Percentiles rank a stretch among this genome's conserved stretches.
Conservation (phyloP, 441 rosid genomes). For the Biscutella laevigata region DNA sequence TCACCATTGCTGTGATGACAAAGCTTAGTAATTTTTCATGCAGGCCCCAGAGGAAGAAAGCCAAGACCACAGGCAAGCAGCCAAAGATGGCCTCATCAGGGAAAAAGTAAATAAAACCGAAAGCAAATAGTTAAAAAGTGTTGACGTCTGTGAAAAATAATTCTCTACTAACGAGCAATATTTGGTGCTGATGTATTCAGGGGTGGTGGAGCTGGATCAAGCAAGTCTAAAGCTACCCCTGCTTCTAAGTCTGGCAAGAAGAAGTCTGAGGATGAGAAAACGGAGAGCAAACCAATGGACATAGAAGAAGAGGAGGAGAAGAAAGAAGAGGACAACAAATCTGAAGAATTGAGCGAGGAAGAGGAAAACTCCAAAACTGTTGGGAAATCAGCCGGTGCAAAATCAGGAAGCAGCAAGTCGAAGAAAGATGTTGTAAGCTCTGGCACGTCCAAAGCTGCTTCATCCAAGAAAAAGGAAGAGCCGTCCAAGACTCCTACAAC, state of each 20-base stretch:
- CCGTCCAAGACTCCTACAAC: no score
- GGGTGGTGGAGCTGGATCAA: constrained; percentile 56
- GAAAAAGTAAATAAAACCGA: constrained; percentile 40
- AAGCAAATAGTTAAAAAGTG: background rate
- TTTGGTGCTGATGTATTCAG: constrained; percentile 26
- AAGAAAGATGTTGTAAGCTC: constrained; percentile 29
- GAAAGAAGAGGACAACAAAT: constrained; percentile 35
- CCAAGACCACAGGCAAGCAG: constrained; percentile 34
- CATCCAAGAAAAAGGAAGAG: no score
- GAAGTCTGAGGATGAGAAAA: constrained; percentile 38
- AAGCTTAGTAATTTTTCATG: background rate
- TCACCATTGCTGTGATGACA: constrained; percentile 7
- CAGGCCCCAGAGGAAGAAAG: constrained; percentile 69
- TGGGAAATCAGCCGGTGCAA: constrained; percentile 20
- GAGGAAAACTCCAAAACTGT: constrained; percentile 34
- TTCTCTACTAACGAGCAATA: constrained; percentile 10
- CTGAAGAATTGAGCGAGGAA: constrained; percentile 30
- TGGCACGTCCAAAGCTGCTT: constrained; percentile 27
- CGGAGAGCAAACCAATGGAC: constrained; percentile 40
- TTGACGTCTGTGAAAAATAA: background rate
- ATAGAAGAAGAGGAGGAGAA: no score
- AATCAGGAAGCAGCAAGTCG: constrained; percentile 28
- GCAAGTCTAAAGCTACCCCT: constrained; percentile 49
- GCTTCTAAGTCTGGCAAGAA: constrained; percentile 34
- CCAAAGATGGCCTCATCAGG: constrained; percentile 34